Evolutionary conservation across 2,329 filamentous ascomycete species (phyloP), one percentile per base, ranked within the genome.

Genomic region (Talaromyces funiculosus): DNA sequence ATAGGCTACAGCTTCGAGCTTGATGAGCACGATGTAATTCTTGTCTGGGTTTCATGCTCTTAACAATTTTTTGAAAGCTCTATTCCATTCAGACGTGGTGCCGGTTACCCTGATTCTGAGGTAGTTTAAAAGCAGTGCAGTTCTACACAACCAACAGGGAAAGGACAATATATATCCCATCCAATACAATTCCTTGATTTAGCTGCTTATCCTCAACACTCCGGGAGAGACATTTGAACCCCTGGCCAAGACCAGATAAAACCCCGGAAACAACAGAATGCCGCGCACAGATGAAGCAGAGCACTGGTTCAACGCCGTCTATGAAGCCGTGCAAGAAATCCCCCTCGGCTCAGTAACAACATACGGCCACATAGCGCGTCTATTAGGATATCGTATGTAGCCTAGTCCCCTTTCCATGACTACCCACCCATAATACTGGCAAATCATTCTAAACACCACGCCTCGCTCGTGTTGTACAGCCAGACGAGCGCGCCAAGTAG

Each of bases 311-410:
- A 75, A 78, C 63, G 81, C 89, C 47, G 92, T 96, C 54, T 97
- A 96, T 77, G 78, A 81, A 62, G 91, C 92, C 14, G 84, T 97
- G 3, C 90, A 93, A 73, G 86, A 96, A 72, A 89, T 97, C 33
- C 93, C 94, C 0, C 71, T 75, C 8, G 93, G 93, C 63, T 89
- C 83, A 71, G 92, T 97, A 43, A 97, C 92, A 1, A 90, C 85
- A 51, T 97, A 97, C 72, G 91, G 90, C 2, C 85, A 88, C 66
- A 86, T 88, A 60, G 85, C 85, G n/a, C 74, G 73, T 16, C 74
- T 87, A 33, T 72, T 87, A 3, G 85, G 84, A 55, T 81, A 82
- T 71, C 84, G 84, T 86, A 77, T 67, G 82, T 53, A 58, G 33
- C 45, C 35, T 31, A 38, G 9, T 9, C n/a, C 24, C 33, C 22